phyloP scores from a whole-genome alignment of 306 rosid genomes.

The Dalbergia cultrata region DNA sequence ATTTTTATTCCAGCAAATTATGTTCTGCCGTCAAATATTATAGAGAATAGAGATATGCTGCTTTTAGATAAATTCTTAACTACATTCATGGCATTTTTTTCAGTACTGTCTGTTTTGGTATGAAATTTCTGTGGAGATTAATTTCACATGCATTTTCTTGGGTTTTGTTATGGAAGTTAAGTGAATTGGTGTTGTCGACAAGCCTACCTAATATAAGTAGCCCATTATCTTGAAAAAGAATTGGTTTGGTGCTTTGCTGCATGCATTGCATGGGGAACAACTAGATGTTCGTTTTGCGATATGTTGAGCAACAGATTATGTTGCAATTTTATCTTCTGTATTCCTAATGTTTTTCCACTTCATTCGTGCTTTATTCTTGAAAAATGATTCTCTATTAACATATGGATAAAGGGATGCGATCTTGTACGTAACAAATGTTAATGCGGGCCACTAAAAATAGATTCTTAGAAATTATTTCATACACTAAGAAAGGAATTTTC shows the following conservation, averaged over 20 bases:
- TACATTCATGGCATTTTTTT: neutral
- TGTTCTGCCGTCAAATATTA: slow-evolving; percentile 16
- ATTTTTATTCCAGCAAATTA: slow-evolving; percentile 25
- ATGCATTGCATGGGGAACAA: slow-evolving; percentile 35
- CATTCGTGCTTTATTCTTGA: slow-evolving; percentile 17
- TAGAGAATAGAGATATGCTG: neutral
- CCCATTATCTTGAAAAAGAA: slow-evolving; percentile 18
- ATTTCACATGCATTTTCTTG: slow-evolving; percentile 24
- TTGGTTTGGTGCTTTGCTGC: slow-evolving; percentile 37
- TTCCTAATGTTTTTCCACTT: slow-evolving; percentile 31
- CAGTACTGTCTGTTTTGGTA: slow-evolving; percentile 20
- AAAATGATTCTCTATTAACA: slow-evolving; percentile 13
- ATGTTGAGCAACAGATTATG: slow-evolving; percentile 28
- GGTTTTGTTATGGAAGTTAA: slow-evolving; percentile 24
- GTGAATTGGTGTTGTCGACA: slow-evolving; percentile 24
- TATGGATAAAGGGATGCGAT: slow-evolving; percentile 21
- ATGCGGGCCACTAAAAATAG: slow-evolving; percentile 18
- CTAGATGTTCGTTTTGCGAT: slow-evolving; percentile 25
- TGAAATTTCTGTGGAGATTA: slow-evolving; percentile 17
- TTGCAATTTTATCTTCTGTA: slow-evolving; percentile 22
- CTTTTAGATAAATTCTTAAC: slow-evolving; percentile 7
- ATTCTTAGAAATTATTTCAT: slow-evolving; percentile 35
- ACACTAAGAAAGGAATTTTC: slow-evolving; percentile 6
- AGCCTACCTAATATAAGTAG: slow-evolving; percentile 11
- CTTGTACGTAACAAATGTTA: neutral